Conservation (phyloP, 306 rosid genomes). For the Oemleria cerasiformis region DNA sequence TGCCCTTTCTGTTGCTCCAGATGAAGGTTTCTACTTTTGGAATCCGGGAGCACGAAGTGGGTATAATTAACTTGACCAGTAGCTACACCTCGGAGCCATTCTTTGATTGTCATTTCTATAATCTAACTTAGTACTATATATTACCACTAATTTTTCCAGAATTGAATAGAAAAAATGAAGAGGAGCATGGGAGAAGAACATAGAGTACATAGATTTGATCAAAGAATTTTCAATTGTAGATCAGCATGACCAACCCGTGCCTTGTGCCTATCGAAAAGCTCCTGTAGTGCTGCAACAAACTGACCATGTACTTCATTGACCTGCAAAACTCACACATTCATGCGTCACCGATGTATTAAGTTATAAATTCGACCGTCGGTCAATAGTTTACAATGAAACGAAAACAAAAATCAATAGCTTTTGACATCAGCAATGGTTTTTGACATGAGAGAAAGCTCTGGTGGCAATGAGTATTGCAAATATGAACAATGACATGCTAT, state of each 20-base stretch:
- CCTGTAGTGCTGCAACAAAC: slow-evolving; percentile 69
- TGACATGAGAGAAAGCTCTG: neutral
- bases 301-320: slow-evolving; percentile 52
- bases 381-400: neutral
- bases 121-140: neutral
- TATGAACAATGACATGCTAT: neutral
- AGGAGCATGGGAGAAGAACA: neutral
- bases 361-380: neutral
- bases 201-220: slow-evolving; percentile 38
- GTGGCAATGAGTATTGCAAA: neutral
- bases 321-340: slow-evolving; percentile 34
- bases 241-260: slow-evolving; percentile 61
- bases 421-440: neutral
- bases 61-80: neutral
- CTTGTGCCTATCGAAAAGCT: slow-evolving; percentile 79
- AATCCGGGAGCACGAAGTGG: too few relatives aligned
- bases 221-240: slow-evolving; percentile 62
- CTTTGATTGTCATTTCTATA: neutral
- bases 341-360: neutral
- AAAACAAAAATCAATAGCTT: neutral
- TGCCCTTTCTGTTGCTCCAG: neutral
- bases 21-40: neutral
- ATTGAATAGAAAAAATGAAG: neutral
- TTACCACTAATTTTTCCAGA: neutral
- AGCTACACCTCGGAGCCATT: neutral